Evolutionary conservation across 176 grass and related monocot species (phyloP), one percentile per base, ranked within the genome.

Genomic region (Areca catechu): DNA sequence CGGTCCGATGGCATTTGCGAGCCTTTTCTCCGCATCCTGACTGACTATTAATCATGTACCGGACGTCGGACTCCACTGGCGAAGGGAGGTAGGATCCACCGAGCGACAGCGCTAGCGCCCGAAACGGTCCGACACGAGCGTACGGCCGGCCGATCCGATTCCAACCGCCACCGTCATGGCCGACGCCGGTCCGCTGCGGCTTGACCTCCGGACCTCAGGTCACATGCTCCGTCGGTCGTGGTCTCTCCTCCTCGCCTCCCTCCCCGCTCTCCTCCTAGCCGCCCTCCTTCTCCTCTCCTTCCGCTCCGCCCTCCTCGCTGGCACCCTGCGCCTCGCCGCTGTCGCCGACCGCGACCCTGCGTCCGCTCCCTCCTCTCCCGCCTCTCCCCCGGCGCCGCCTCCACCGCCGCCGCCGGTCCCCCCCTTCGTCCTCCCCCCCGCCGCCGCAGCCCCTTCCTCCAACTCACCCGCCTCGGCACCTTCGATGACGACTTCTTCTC

Each of bases 231-330:
- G 79, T 74, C 24, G 67, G 62, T 19, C 71, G 56, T 19, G 58
- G 82, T 10, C 80, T 87, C 51, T 83, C 59, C 54, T 88, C 69
- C 75, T 97, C 61, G 25, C 74, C 37, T 84, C 77, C 3, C 84
- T 88, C 74, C 91, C 79, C 20, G 60, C 86, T 48, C 74, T 90
- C 21, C 68, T 91, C 65, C 69, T 91, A 37, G 67, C 77, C 10
- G 61, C 92, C 56, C 65, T 90, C 53, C 86, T 88, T 30, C 74
- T 90, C 62, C 68, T 87, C 53, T 74, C 79, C 54, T 90, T 91
- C 74, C 92, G 80, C 60, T 79, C 77, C 22, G 92, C 83, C 27
- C 74, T 97, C 72, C 72, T 90, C 61, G 75, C 77, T 20, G 86
- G 77, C 70, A 84, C 74, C 25, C 74, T 84, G 15, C 73, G 77